Percentiles rank a stretch among this genome's conserved stretches.
These are phyloP conservation scores for Trametes punicea DNA, from an alignment of 768 basidiomycete species.

Conservation along the genomic window DNA sequence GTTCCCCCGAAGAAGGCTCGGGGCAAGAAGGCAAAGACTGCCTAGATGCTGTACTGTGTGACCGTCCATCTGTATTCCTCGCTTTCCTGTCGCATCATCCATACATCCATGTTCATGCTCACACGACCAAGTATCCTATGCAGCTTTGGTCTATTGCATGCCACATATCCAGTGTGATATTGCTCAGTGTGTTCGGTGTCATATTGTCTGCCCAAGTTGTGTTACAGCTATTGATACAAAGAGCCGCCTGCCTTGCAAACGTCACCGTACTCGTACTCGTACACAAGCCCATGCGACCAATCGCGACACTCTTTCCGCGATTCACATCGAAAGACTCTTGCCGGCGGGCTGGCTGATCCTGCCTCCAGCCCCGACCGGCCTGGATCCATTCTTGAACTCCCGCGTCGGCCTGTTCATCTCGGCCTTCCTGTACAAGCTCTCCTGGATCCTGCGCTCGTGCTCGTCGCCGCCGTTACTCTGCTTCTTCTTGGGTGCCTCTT, in stretches of 20 bases:
- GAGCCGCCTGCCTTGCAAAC: background rate
- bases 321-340: conserved; percentile 12
- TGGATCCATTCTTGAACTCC: conserved; percentile 8
- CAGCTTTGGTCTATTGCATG: conserved; percentile 17
- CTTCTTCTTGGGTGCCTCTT: conserved; percentile 23
- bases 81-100: conserved; percentile 19
- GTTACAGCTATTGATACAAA: conserved; percentile 7
- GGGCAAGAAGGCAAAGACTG: conserved; percentile 56
- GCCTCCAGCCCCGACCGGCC: conserved; percentile 15
- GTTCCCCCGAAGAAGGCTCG: conserved; percentile 65
- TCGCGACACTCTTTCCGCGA: background rate
- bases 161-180: background rate
- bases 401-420: conserved; percentile 22
- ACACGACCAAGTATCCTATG: conserved; percentile 20
- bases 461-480: conserved; percentile 23
- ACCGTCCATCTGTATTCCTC: conserved; percentile 16
- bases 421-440: conserved; percentile 21
- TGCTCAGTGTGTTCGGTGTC: background rate
- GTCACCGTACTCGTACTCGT: conserved; percentile 1
- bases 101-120: conserved; percentile 17
- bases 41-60: conserved; percentile 16
- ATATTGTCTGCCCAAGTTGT: background rate
- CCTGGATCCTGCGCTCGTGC: conserved; percentile 24
- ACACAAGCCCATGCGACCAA: background rate
- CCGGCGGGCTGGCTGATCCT: conserved; percentile 21